Percentiles rank a stretch among this genome's conserved stretches.
Evolutionary conservation across 2,329 filamentous ascomycete species (phyloP).

Genomic region (Coleophoma eucalyptorum): DNA sequence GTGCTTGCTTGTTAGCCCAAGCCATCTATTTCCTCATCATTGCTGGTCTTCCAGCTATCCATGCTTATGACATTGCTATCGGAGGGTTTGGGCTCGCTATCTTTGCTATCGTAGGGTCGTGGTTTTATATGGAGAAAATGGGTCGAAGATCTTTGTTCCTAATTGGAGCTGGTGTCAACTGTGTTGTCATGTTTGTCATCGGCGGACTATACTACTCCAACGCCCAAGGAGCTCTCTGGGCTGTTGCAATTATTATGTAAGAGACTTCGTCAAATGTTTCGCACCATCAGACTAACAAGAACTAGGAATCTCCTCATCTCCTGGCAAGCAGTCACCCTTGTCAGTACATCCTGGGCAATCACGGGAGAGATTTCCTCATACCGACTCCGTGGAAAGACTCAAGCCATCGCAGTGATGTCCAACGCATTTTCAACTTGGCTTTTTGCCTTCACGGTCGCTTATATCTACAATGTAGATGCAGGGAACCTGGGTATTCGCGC

Average conservation of each 20-base stretch:
- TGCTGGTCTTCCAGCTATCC: constrained; percentile 11
- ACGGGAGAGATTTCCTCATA: constrained; percentile 14
- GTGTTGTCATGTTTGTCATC: constrained; percentile 71
- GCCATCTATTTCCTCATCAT: constrained; percentile 17
- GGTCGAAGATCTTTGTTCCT: constrained; percentile 76
- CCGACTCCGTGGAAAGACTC: constrained; percentile 13
- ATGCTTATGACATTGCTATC: constrained; percentile 15
- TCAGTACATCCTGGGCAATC: constrained; percentile 13
- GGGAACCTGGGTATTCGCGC: constrained; percentile 35
- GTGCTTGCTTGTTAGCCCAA: constrained; percentile 13
- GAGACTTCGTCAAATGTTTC: not conserved
- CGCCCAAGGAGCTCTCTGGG: constrained; percentile 13
- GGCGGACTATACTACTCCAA: constrained; percentile 36
- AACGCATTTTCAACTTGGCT: constrained; percentile 14
- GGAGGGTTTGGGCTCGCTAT: constrained; percentile 15
- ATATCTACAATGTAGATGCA: constrained; percentile 38
- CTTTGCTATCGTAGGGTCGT: constrained; percentile 11
- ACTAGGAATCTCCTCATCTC: constrained; percentile 13
- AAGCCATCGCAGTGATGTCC: constrained; percentile 10
- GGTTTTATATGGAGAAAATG: constrained; percentile 50
- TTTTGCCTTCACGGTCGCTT: constrained; percentile 29
- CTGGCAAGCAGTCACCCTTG: constrained; percentile 12
- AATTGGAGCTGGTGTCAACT: constrained; percentile 70
- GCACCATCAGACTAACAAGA: not conserved
- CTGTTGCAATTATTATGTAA: constrained; percentile 13